Base-by-base conservation (phyloP, 306 rosid species). In the Vicia faba region DNA sequence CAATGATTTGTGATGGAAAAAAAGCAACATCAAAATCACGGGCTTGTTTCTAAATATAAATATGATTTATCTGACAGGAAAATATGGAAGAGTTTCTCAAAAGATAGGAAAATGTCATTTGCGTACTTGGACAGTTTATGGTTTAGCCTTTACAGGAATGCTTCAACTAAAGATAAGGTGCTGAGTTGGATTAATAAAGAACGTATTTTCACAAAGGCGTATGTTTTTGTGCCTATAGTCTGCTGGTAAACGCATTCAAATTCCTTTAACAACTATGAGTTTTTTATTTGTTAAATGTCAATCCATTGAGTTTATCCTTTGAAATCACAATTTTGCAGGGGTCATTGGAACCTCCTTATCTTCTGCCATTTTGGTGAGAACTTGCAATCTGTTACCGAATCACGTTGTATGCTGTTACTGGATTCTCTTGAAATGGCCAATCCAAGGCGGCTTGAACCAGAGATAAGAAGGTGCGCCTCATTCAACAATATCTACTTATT, bases 191-290 rank as follows among this genome's bases (percentile, higher is more conserved):
- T 91, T 59, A 80, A 80, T 68, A 79, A 76, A 61, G 74, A 66
- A 77, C 70, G 72, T 14, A 86, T 91, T 65, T 91, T 88, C 68
- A 79, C 87, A 39, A 91, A 88, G 83, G 70, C 80, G 60, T 91
- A 88, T 82, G 92, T 88, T 79, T 78, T 91, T 74, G 89, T 91
- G 74, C 96, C 97, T 56, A 88, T 91, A 60, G 86, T 91, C 67
- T 83, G 88, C 81, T 91, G 96, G 97, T 91, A 83, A 50, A 67
- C 80, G 18, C 64, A 40, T 57, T 65, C 48, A 70, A 46, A 38
- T 45, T 14, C 43, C 65, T 61, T 45, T 25, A n/a, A 7, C 2
- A n/a, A 18, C 36, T 7, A 33, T 13, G 6, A 12, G 23, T 60
- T 31, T 35, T 16, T 7, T 43, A 62, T 8, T 31, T 61, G 49